Conservation (phyloP, 495 filamentous ascomycete genomes). For the Acidomyces sp. region DNA sequence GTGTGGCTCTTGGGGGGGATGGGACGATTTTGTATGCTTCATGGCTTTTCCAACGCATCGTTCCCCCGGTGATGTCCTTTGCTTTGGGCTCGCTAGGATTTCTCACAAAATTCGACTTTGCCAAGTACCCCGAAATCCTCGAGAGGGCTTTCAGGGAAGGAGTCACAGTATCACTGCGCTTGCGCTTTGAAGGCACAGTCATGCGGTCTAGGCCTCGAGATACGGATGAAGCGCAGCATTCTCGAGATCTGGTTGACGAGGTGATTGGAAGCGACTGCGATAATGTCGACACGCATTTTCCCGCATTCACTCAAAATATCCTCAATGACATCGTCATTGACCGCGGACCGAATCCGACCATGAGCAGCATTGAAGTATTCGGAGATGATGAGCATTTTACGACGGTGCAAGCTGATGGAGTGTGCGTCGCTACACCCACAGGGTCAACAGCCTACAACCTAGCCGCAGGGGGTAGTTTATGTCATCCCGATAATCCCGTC, state of each 20-base stretch:
- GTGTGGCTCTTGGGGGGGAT: constrained; percentile 89
- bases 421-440: constrained; percentile 84
- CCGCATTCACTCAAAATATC: constrained; percentile 72
- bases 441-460: constrained; percentile 97
- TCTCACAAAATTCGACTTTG: constrained; percentile 90
- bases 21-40: constrained; percentile 90
- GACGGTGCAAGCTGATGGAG: constrained; percentile 70
- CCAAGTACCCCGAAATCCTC: constrained; percentile 54
- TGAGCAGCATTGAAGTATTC: constrained; percentile 80
- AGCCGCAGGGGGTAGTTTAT: constrained; percentile 85
- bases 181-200: constrained; percentile 88
- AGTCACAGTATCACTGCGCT: constrained; percentile 71
- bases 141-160: constrained; percentile 65
- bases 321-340: constrained; percentile 55
- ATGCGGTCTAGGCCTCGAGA: constrained; percentile 56
- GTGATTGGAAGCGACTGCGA: constrained; percentile 72
- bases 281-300: constrained; percentile 65
- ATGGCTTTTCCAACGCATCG: constrained; percentile 95
- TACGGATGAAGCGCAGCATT: constrained; percentile 8
- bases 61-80: constrained; percentile 83
- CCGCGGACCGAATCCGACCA: constrained; percentile 40
- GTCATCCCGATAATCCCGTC: constrained; percentile 93
- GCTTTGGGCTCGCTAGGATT: constrained; percentile 85
- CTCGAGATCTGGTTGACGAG: constrained; percentile 69
- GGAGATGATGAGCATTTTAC: constrained; percentile 94